Base-by-base conservation (phyloP, 768 basidiomycete species). In the Boletus rex-veris region DNA sequence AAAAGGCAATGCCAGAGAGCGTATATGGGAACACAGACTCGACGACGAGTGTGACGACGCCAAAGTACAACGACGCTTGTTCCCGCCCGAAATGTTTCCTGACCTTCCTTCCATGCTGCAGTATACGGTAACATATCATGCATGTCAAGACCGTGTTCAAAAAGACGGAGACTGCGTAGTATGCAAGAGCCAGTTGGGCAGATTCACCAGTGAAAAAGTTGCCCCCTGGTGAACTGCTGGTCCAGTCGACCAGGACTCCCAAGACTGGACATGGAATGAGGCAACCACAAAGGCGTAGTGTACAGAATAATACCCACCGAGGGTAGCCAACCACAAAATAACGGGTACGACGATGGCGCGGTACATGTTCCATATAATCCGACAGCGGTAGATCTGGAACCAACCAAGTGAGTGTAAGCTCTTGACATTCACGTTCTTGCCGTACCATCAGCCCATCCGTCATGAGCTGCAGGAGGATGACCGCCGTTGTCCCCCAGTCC, bases 301-400 rank as follows among this genome's bases (percentile, higher is more conserved):
- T 5, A 10, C 33, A 35, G 33, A 14, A 14, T 8, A 7, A 30
- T 18, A 4, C 64, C 52, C 35, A 68, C 69, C 45, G 2, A 69
- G 48, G 16, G 59, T 60, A 36, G 38, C 26, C 14, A 60, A 1
- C 68, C 66, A 68, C 16, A 70, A 24, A 44, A 55, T 35, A 33
- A 41, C 10, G 18, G 69, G 67, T 19, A 59, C 10, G 16, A 54
- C 3, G 18, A 62, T 26, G n/a, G 45, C 54, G 3, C 30, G 36
- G 45, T 50, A 19, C 21, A 28, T 56, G 18, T 63, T 41, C 71
- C 72, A 77, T 35, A 77, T 54, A 21, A 74, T 56, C 31, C 54
- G 70, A 58, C 73, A 73, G 31, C 74, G 76, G 52, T 74, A 66
- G 21, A 77, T 64, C 76, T 77, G 40, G 26, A 71, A 21, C 48